Base-by-base conservation (phyloP, 23 red algal genomes). In the Gracilaria domingensis region DNA sequence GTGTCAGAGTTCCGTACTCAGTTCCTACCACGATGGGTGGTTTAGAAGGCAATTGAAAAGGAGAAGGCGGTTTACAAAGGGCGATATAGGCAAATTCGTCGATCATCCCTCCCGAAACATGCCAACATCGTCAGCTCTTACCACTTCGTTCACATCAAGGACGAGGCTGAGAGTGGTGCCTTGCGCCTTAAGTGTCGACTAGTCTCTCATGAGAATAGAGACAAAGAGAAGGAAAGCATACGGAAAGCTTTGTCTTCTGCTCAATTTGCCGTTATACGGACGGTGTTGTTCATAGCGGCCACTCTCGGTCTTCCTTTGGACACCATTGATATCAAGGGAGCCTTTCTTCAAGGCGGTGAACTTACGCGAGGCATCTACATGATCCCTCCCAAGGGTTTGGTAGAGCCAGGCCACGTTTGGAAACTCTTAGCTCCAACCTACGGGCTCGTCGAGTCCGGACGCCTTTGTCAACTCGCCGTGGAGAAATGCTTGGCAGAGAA, bases 141-240 rank as follows among this genome's bases (percentile, higher is more conserved):
- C 55, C 85, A 89, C 71, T 89, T 89, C 72, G 62, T 89, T 80
- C 70, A 78, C 24, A 9, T 89, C 1, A 76, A 89, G 35, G 36
- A 80, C 65, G 71, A 89, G 12, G 85, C 33, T 0, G 21, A 66
- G 33, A 25, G 13, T 25, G 70, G 67, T 58, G 57, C 53, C 9
- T 72, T 38, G 12, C 37, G 67, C 2, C 85, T 78, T 12, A 89
- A 89, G 30, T 89, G 71, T 53, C 70, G 85, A n/a, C 35, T 89
- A 17, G 85, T 89, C 0, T 72, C 85, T 11, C 70, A 89, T 25
- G 66, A 25, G 30, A 89, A 79, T 37, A 59, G 71, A 23, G 70
- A 89, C 37, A 33, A 25, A 62, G 69, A 62, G 29, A 76, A 78
- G 36, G 55, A 89, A 2, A 14, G 26, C 0, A 37, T 89, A 49